Conservation (phyloP, 805 yeast genomes). For the Kodamaea jinghongensis region DNA sequence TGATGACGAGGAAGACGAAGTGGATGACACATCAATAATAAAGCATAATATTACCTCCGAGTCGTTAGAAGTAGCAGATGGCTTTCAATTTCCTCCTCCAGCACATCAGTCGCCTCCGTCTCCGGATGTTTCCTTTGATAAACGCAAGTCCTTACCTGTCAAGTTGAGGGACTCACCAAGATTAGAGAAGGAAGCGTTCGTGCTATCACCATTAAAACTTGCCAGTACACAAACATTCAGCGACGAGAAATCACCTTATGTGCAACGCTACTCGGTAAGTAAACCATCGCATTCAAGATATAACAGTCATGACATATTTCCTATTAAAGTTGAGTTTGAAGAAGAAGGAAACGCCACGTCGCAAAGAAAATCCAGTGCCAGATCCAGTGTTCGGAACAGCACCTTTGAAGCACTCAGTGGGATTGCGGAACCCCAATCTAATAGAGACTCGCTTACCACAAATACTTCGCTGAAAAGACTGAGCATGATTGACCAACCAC, state of each 20-base stretch:
- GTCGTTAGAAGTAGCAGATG: slow-evolving; percentile 18
- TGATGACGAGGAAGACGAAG: slow-evolving; percentile 11
- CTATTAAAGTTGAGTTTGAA: slow-evolving; percentile 45
- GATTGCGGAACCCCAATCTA: slow-evolving; percentile 10
- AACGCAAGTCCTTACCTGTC: slow-evolving; percentile 18
- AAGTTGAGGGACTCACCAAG: slow-evolving; percentile 22
- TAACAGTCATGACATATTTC: slow-evolving; percentile 42
- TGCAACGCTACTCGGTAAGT: not conserved
- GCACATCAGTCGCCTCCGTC: slow-evolving; percentile 3
- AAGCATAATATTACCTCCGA: slow-evolving; percentile 9
- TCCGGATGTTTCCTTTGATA: slow-evolving; percentile 2
- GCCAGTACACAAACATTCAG: slow-evolving; percentile 20
- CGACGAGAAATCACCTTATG: slow-evolving; percentile 1
- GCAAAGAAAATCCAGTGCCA: not conserved
- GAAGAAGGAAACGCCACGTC: slow-evolving; percentile 2
- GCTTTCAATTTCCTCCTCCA: slow-evolving; percentile 28
- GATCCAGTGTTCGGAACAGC: slow-evolving; percentile 17
- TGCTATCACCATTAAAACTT: slow-evolving; percentile 42
- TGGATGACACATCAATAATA: not conserved
- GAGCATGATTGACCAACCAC: slow-evolving; percentile 23
- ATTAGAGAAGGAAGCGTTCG: slow-evolving; percentile 32
- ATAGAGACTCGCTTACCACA: slow-evolving; percentile 15
- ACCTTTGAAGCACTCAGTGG: slow-evolving; percentile 32
- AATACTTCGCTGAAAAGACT: slow-evolving; percentile 33
- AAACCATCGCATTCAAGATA: slow-evolving; percentile 31